These are phyloP conservation scores for Phanerochaete sordida DNA, from an alignment of 768 basidiomycete species.

Conservation along the genomic window DNA sequence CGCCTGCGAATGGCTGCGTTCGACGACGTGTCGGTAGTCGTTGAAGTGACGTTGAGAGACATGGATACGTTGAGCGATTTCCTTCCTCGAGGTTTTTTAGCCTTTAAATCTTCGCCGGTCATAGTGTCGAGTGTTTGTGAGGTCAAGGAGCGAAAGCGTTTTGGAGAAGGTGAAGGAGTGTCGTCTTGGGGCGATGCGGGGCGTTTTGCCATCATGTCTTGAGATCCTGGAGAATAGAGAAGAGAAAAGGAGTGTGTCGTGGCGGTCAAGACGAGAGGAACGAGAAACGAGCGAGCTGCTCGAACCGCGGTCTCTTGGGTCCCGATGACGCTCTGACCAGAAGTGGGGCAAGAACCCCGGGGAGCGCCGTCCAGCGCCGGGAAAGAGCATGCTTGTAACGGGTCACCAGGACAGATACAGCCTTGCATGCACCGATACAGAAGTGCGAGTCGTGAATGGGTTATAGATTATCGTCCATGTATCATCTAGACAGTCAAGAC, in stretches of 20 bases:
- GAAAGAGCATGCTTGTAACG: neutral
- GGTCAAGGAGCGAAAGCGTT: neutral
- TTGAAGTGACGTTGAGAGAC: neutral
- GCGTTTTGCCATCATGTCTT: neutral
- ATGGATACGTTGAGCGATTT: neutral
- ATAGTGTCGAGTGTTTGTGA: neutral
- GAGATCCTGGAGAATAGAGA: neutral
- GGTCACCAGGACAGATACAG: slow-evolving; percentile 1
- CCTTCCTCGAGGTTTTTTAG: neutral
- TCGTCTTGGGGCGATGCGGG: neutral
- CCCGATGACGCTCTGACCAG: neutral
- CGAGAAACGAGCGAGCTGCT: neutral
- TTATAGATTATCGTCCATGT: slow-evolving; percentile 6
- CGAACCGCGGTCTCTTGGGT: neutral
- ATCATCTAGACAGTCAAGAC: slow-evolving; percentile 12
- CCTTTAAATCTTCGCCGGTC: neutral
- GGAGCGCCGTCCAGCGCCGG: neutral
- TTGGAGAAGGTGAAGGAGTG: neutral
- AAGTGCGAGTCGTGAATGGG: slow-evolving; percentile 5
- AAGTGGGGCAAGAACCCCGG: slow-evolving; percentile 1
- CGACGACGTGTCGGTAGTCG: neutral
- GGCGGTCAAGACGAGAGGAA: neutral
- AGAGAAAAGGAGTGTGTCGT: neutral
- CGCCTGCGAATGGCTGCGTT: slow-evolving; percentile 28
- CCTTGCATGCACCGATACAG: neutral